Evolutionary conservation across 495 filamentous ascomycete species (phyloP).

Genomic region (Penicillium salamii): DNA sequence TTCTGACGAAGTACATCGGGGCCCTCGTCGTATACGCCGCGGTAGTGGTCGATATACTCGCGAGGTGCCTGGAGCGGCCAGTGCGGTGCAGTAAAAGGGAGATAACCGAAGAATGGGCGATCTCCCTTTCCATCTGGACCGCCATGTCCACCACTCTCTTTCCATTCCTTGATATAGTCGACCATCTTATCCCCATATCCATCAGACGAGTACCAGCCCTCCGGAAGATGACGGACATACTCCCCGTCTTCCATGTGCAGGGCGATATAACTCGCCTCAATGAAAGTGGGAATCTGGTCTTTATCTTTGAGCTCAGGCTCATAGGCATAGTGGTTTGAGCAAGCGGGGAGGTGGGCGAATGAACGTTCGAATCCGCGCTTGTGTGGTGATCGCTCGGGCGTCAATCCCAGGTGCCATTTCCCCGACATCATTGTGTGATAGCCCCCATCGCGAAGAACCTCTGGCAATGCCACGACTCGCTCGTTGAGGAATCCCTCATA

Average conservation of each 20-base stretch:
- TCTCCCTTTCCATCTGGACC: conserved; percentile 33
- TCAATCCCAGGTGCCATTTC: conserved; percentile 56
- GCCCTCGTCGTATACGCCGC: conserved; percentile 55
- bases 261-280: conserved; percentile 52
- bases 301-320: conserved; percentile 50
- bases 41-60: conserved; percentile 51
- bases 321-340: conserved; percentile 60
- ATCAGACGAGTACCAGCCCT: conserved; percentile 56
- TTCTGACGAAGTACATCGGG: conserved; percentile 51
- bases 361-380: conserved; percentile 45
- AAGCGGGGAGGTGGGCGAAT: conserved; percentile 53
- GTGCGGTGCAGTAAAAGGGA: conserved; percentile 59
- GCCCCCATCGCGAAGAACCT: conserved; percentile 58
- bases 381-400: conserved; percentile 40
- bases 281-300: conserved; percentile 48
- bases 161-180: conserved; percentile 52
- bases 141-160: conserved; percentile 32
- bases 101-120: conserved; percentile 59
- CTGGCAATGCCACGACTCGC: conserved; percentile 58
- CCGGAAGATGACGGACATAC: conserved; percentile 51
- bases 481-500: conserved; percentile 68
- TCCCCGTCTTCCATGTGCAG: conserved; percentile 59
- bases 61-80: conserved; percentile 59
- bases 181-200: conserved; percentile 53
- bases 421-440: conserved; percentile 63